These are phyloP conservation scores for Phycomyces nitens DNA, from an alignment of 192 early-diverging fungal species.

Conservation along the genomic window DNA sequence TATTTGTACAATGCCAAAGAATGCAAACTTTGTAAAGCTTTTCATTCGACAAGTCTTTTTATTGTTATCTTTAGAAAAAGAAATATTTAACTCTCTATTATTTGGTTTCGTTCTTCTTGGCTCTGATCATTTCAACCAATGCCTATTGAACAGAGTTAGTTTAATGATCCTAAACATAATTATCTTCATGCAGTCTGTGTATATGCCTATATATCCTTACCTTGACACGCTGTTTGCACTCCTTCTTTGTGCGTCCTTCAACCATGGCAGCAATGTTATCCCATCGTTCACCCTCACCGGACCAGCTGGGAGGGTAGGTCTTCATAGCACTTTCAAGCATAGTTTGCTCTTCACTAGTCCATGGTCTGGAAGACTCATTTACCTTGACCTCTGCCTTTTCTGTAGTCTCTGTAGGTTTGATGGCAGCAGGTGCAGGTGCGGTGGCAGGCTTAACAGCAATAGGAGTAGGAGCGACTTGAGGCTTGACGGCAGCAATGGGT, in stretches of 20 bases:
- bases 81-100: too few species aligned
- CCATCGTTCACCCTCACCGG: conserved; percentile 59
- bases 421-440: neutral
- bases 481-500: too few species aligned
- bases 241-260: conserved; percentile 57
- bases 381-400: conserved; percentile 10
- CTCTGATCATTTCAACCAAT: too few species aligned
- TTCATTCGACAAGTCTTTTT: too few species aligned
- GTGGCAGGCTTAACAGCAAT: too few species aligned
- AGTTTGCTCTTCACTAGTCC: conserved; percentile 52
- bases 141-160: too few species aligned
- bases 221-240: conserved; percentile 62
- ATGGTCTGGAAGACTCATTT: conserved; percentile 23
- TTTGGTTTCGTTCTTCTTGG: too few species aligned
- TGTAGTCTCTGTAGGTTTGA: conserved; percentile 23
- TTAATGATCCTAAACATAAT: too few species aligned
- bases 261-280: conserved; percentile 59
- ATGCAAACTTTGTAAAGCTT: too few species aligned
- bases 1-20: too few species aligned
- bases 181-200: neutral
- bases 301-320: conserved; percentile 53
- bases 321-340: conserved; percentile 56
- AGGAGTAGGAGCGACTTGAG: too few species aligned
- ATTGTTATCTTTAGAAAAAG: too few species aligned
- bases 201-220: conserved; percentile 16